These are phyloP conservation scores for Fragilaria crotonensis DNA, from an alignment of 108 stramenopile genomes.

Conservation along the genomic window DNA sequence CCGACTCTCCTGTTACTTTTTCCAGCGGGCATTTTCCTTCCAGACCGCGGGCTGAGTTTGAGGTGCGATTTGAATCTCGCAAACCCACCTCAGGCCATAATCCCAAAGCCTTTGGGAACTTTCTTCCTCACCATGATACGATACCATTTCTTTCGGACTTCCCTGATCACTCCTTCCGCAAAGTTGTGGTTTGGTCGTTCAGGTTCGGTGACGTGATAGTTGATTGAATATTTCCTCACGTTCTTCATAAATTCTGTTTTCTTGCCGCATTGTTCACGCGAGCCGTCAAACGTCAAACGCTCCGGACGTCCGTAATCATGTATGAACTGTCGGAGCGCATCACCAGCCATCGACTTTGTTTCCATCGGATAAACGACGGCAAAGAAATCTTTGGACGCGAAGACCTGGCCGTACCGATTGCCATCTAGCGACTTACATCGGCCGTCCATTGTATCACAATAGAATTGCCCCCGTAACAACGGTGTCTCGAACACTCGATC, in stretches of 20 bases:
- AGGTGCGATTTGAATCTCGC: constrained; percentile 10
- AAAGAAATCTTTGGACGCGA: not conserved
- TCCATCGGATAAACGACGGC: not conserved
- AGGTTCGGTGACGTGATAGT: not conserved
- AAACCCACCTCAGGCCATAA: constrained; percentile 7
- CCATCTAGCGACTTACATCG: not conserved
- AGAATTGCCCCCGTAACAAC: not conserved
- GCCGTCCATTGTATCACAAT: not conserved
- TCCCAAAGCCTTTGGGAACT: constrained; percentile 22
- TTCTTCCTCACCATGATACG: not conserved
- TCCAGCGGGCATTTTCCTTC: no score
- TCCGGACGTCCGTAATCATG: not conserved
- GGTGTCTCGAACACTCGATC: constrained; percentile 1
- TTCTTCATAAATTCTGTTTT: no score
- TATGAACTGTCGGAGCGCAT: not conserved
- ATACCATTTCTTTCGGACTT: no score
- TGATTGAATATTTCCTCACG: no score
- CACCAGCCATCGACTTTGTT: not conserved
- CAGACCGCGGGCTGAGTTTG: no score
- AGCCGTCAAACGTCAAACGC: not conserved
- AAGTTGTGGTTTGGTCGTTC: not conserved
- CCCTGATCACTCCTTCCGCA: no score
- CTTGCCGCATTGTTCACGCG: no score
- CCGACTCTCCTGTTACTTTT: no score
- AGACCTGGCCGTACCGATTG: not conserved